These are phyloP conservation scores for Collybia sordida DNA, from an alignment of 768 basidiomycete genomes.

Conservation along the genomic window DNA sequence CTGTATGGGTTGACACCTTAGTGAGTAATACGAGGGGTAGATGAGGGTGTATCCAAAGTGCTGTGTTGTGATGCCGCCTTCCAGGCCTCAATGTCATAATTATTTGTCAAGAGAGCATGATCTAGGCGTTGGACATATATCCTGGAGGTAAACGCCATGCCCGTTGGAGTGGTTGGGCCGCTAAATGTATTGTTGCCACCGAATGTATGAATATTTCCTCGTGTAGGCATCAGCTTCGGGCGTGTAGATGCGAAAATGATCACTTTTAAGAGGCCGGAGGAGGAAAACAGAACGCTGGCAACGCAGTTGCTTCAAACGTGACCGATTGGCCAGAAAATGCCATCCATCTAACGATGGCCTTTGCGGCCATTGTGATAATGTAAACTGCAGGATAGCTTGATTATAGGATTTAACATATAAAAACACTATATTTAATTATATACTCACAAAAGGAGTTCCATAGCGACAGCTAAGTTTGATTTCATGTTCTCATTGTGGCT, in stretches of 20 bases:
- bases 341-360: slow-evolving; percentile 35
- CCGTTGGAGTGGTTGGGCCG: not conserved
- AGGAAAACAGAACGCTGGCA: slow-evolving; percentile 35
- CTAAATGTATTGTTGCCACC: not conserved
- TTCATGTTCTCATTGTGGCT: not conserved
- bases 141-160: not conserved
- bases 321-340: slow-evolving; percentile 24
- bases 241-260: slow-evolving; percentile 36
- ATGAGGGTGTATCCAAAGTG: not conserved
- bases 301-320: slow-evolving; percentile 37
- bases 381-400: slow-evolving; percentile 23
- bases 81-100: not conserved
- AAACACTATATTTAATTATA: not conserved
- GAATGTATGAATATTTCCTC: not conserved
- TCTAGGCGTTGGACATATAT: not conserved
- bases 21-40: too few species aligned
- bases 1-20: too few species aligned
- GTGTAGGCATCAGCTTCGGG: slow-evolving; percentile 34
- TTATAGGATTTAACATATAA: not conserved
- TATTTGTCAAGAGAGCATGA: not conserved
- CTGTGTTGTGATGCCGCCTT: not conserved
- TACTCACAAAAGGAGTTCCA: slow-evolving; percentile 5
- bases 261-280: slow-evolving; percentile 40
- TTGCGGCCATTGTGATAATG: slow-evolving; percentile 37
- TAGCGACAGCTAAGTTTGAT: not conserved